phyloP scores from a whole-genome alignment of 192 early-diverging fungal genomes.

The Jimgerdemannia flammicorona region DNA sequence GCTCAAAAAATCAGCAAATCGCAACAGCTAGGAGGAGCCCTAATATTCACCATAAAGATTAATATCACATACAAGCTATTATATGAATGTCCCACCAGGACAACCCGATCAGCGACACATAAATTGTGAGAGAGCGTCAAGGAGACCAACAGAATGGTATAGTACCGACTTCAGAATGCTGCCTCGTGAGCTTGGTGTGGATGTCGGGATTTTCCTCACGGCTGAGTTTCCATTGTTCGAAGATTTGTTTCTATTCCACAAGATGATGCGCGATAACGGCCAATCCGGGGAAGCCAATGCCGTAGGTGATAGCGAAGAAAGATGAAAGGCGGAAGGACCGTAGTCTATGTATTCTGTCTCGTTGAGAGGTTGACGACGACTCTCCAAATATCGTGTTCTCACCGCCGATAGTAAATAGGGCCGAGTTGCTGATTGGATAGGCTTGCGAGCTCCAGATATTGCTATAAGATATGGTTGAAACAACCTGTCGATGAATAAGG shows the following conservation, averaged over 20 bases:
- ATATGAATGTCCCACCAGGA: constrained; percentile 76
- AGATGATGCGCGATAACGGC: constrained; percentile 54
- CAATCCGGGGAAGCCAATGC: constrained; percentile 51
- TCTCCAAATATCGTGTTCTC: constrained; percentile 5
- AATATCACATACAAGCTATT: constrained; percentile 39
- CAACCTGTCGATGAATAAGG: not conserved
- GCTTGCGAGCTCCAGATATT: constrained; percentile 45
- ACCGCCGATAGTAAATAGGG: constrained; percentile 30
- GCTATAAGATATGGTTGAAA: constrained; percentile 32
- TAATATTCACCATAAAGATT: constrained; percentile 78
- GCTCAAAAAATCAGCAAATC: too few relatives aligned
- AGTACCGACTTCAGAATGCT: too few relatives aligned
- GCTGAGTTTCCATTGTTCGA: constrained; percentile 28
- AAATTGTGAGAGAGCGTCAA: too few relatives aligned
- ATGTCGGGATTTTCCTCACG: constrained; percentile 46
- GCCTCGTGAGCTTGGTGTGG: constrained; percentile 65
- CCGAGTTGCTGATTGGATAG: constrained; percentile 37
- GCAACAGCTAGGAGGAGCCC: too few relatives aligned
- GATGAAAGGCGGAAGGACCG: constrained; percentile 44
- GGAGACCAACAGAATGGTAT: constrained; percentile 37
- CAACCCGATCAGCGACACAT: constrained; percentile 51
- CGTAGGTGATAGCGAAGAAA: constrained; percentile 47
- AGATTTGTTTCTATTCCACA: constrained; percentile 55
- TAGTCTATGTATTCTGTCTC: constrained; percentile 35
- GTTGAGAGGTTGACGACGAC: constrained; percentile 44